Conservation (phyloP, 1,284 basidiomycete genomes). For the Lentinus polychrous region DNA sequence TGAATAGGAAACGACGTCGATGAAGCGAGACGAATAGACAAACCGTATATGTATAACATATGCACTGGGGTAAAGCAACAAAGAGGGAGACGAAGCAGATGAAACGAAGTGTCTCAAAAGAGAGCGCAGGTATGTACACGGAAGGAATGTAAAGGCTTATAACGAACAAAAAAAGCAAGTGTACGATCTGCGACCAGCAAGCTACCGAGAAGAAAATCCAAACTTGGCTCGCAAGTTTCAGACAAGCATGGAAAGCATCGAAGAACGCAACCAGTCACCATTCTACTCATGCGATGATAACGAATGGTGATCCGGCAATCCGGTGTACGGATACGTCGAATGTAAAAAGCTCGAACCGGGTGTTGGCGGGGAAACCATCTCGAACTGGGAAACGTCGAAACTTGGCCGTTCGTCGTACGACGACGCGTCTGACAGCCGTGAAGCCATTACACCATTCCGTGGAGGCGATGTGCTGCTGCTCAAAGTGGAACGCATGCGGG, state of each 20-base stretch:
- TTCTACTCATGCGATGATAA: slow-evolving; percentile 17
- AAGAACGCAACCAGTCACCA: not conserved
- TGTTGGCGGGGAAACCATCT: slow-evolving; percentile 27
- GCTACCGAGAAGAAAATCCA: slow-evolving; percentile 2
- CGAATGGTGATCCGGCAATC: slow-evolving; percentile 28
- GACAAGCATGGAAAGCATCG: not conserved
- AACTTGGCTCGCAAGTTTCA: not conserved
- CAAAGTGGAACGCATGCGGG: slow-evolving; percentile 21
- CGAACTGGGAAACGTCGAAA: slow-evolving; percentile 30
- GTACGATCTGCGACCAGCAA: not conserved
- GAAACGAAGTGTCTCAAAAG: not conserved
- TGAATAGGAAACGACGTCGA: not conserved
- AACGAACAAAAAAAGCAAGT: not conserved
- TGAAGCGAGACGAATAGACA: not conserved
- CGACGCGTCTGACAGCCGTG: slow-evolving; percentile 26
- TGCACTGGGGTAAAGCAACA: too few relatives aligned
- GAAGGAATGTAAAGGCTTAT: not conserved
- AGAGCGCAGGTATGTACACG: not conserved
- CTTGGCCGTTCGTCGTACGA: slow-evolving; percentile 28
- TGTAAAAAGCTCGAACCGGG: slow-evolving; percentile 12
- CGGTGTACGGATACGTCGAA: slow-evolving; percentile 33
- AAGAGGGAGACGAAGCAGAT: too few relatives aligned
- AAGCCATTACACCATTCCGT: slow-evolving; percentile 15
- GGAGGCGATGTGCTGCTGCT: slow-evolving; percentile 24
- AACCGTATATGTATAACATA: not conserved